Evolutionary conservation across 768 basidiomycete species (phyloP), one percentile per base, ranked within the genome.

Genomic region (Boletus vinaceobasis): DNA sequence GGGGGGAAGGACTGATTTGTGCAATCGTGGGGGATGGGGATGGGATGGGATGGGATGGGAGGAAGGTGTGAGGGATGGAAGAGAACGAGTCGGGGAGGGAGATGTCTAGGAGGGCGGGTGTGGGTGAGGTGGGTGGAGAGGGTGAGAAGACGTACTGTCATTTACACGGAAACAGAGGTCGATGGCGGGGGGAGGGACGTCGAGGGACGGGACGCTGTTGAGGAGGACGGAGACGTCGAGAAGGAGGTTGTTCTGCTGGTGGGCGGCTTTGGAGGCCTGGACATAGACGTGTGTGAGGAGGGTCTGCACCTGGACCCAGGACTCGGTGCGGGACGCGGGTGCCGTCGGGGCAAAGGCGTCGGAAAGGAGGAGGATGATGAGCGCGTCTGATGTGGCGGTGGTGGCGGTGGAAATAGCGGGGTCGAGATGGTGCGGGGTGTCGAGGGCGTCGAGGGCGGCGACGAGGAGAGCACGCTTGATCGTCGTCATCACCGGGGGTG

Each of bases 251-350:
- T 82, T 82, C 61, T 77, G 68, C 36, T 81, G 77, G 65, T 87
- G 84, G 14, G 89, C 87, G 39, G 84, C 79, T 61, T 81, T 85
- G 14, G 87, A 87, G n/a, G 90, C 88, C 60, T 88, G 86, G 3
- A 91, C 88, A 69, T 98, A 97, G 37, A 90, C 81, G 64, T 83
- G 87, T 0, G 90, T 90, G 57, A 98, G 77, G 43, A 95, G 78
- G 10, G 79, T 73, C 73, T 95, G 91, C 3, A 94, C 77, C 19
- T 77, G 76, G 49, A 83, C 74, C 84, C 88, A 98, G 31, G 68
- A 69, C 17, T 67, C 70, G 2, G 80, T 77, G 54, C 78, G 80
- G 31, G 81, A 66, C 6, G 71, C 48, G 42, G 57, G 54, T 17
- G 57, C 23, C 23, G 56, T 11, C 35, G 56, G 57, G 42, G 81